Conservation (phyloP, 768 basidiomycete species). For the Termitomyces bulborhizus region DNA sequence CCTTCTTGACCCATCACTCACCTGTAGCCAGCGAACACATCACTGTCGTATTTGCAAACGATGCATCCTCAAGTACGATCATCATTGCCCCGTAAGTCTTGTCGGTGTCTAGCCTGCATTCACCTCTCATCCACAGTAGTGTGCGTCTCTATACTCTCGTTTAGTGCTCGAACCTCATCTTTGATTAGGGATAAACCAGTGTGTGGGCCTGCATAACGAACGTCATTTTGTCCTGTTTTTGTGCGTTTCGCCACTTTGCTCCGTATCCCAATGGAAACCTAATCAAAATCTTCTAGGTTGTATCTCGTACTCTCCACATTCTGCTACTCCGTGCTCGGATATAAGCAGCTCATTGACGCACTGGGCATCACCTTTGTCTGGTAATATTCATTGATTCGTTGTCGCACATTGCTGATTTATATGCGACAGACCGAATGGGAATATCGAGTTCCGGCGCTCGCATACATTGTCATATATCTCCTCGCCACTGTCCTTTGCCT, state of each 20-base stretch:
- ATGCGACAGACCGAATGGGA: conserved; percentile 39
- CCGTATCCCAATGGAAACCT: not conserved
- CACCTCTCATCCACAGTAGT: conserved; percentile 21
- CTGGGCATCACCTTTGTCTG: conserved; percentile 41
- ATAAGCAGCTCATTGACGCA: conserved; percentile 47
- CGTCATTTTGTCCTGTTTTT: conserved; percentile 95
- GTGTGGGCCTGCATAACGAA: conserved; percentile 93
- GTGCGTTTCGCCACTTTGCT: conserved; percentile 33
- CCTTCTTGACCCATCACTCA: not conserved
- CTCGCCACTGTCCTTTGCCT: conserved; percentile 70
- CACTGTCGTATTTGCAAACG: conserved; percentile 28
- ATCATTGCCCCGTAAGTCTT: conserved; percentile 79
- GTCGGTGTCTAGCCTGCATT: conserved; percentile 1
- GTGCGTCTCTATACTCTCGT: conserved; percentile 23
- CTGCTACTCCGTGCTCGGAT: conserved; percentile 60
- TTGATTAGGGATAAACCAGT: conserved; percentile 87
- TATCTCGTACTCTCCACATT: conserved; percentile 75
- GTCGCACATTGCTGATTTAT: not conserved
- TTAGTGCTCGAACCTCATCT: not conserved
- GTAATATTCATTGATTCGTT: conserved; percentile 23
- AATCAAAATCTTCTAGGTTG: conserved; percentile 37
- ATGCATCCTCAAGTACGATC: conserved; percentile 87
- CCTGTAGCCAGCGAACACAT: conserved; percentile 66
- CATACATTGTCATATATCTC: conserved; percentile 72
- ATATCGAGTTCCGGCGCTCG: conserved; percentile 57